These are phyloP conservation scores for Bipolaris gigantea DNA, from an alignment of 2,329 filamentous ascomycete genomes.

Conservation along the genomic window DNA sequence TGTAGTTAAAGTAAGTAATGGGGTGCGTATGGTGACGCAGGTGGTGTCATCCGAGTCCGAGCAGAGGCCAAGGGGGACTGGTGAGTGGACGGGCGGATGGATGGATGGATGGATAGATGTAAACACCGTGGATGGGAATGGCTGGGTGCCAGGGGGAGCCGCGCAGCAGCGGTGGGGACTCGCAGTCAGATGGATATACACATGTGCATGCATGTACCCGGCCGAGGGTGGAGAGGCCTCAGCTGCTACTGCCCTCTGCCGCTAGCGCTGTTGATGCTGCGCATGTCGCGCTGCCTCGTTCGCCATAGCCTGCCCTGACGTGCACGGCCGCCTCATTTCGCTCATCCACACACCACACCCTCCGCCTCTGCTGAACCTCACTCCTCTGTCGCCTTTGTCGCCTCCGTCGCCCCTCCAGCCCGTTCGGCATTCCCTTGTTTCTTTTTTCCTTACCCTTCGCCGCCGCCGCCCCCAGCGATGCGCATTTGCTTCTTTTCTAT, in stretches of 20 bases:
- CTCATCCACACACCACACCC: slow-evolving; percentile 34
- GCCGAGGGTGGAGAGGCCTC: slow-evolving; percentile 1
- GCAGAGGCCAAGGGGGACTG: slow-evolving; percentile 19
- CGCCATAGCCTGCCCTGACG: slow-evolving; percentile 13
- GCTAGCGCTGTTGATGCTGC: slow-evolving; percentile 23
- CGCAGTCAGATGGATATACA: neutral
- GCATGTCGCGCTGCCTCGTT: slow-evolving; percentile 7
- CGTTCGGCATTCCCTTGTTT: slow-evolving; percentile 31
- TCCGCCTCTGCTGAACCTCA: slow-evolving; percentile 21
- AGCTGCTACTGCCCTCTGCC: no score
- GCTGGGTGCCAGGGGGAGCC: no score
- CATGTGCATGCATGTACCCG: slow-evolving; percentile 14
- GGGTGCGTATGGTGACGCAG: slow-evolving; percentile 9
- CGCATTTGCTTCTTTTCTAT: slow-evolving; percentile 27
- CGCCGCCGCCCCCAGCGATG: slow-evolving; percentile 37
- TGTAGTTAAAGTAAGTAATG: neutral
- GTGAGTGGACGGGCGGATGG: slow-evolving; percentile 6
- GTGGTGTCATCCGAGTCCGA: slow-evolving; percentile 15
- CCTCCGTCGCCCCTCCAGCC: slow-evolving; percentile 24
- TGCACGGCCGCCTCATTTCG: slow-evolving; percentile 17
- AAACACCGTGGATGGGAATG: neutral
- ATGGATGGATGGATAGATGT: neutral
- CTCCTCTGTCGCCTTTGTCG: slow-evolving; percentile 21
- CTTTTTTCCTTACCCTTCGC: slow-evolving; percentile 30
- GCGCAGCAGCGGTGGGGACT: no score